Evolutionary conservation across 2,329 filamentous ascomycete species (phyloP), one percentile per base, ranked within the genome.

Genomic region (Onygenales sp.): DNA sequence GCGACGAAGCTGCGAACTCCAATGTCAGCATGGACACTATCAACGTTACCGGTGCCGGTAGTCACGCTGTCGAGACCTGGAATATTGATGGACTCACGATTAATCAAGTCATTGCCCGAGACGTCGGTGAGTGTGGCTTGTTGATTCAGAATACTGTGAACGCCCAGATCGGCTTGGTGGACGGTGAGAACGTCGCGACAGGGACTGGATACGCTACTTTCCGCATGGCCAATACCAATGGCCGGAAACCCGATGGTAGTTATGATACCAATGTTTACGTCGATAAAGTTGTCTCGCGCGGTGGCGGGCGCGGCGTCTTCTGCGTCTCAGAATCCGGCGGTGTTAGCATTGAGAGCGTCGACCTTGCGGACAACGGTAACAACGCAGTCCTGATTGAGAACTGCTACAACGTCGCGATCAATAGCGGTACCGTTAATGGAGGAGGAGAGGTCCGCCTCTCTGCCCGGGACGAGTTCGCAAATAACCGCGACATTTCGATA

Each of bases 361-460:
- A 81, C 57, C 67, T 82, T 1, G 71, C 76, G 0, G 65, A 68
- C 57, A 82, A 80, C 47, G 78, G 73, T 0, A 79, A 78, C 61
- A 81, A 82, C 53, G 75, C 79, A 0, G 71, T 82, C 17, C 68
- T 82, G 1, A 76, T 82, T 32, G 79, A 82, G 70, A 82, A 82
- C 63, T 82, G 79, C 67, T 81, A 82, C 62, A 77, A 78, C 50
- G 57, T 82, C 34, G 64, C 67, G 1, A 80, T 82, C 61, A 65
- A 62, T 2, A 73, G 73, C 14, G 79, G 79, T 0, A 76, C 69
- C 2, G 74, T 82, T 27, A 74, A 71, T 31, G 76, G 78, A 2
- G 79, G 79, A 1, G 79, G 79, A 0, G 78, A 81, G 63, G 78
- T 82, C 6, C 70, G 79, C 2, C 57, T 82, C 10, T 64, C 78